Evolutionary conservation across 805 yeast species (phyloP).

Genomic region (Ascoidea tarda): DNA sequence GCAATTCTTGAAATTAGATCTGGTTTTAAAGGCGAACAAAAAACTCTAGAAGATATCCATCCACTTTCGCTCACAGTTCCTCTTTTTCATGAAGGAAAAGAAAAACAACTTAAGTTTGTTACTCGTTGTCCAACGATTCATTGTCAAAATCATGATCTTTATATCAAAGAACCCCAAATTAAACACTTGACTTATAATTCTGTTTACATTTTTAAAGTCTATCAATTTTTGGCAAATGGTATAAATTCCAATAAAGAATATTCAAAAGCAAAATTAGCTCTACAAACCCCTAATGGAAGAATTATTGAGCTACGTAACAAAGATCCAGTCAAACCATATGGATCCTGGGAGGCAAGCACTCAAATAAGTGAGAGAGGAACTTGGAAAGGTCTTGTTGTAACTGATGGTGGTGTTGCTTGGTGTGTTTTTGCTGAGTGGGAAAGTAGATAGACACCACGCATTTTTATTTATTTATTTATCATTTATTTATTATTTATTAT

Average conservation of each 20-base stretch:
- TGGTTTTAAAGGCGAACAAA: conserved; percentile 47
- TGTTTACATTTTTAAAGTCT: conserved; percentile 49
- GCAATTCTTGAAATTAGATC: conserved; percentile 71
- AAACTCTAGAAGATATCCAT: conserved; percentile 41
- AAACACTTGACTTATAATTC: conserved; percentile 39
- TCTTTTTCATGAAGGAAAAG: conserved; percentile 40
- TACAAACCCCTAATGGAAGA: conserved; percentile 80
- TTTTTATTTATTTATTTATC: too few species aligned
- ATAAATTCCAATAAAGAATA: conserved; percentile 23
- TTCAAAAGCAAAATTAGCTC: conserved; percentile 41
- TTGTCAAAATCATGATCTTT: conserved; percentile 58
- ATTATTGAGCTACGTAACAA: conserved; percentile 42
- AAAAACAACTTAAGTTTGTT: conserved; percentile 52
- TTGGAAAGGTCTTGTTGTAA: conserved; percentile 74
- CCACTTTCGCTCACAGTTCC: conserved; percentile 67
- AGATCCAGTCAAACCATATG: conserved; percentile 31
- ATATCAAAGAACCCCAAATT: conserved; percentile 77
- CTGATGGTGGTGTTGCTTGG: conserved; percentile 70
- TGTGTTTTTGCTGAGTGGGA: conserved; percentile 86
- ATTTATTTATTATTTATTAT: too few species aligned
- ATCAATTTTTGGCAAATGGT: conserved; percentile 47
- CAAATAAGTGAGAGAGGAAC: conserved; percentile 59
- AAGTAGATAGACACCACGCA: too few species aligned
- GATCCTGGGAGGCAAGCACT: conserved; percentile 45
- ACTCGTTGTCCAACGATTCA: conserved; percentile 60